phyloP scores from a whole-genome alignment of 805 yeast species.

The Hyphopichia homilentoma region DNA sequence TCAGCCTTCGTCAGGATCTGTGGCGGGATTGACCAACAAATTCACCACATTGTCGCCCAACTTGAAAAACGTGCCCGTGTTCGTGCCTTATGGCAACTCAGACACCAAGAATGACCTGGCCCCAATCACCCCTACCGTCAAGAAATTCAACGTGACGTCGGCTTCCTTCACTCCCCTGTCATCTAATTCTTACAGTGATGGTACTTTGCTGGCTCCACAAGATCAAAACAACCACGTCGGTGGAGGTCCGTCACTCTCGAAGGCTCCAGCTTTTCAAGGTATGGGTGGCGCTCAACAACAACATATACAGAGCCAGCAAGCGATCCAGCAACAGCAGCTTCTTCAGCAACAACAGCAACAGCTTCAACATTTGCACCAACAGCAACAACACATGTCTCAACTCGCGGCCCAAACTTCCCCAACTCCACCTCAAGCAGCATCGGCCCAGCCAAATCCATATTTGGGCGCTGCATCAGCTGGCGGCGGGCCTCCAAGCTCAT shows the following conservation, averaged over 20 bases:
- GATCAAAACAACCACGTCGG: conserved; percentile 12
- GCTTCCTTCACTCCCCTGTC: conserved; percentile 34
- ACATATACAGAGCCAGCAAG: conserved; percentile 14
- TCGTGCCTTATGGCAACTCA: conserved; percentile 41
- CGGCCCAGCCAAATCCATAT: conserved; percentile 18
- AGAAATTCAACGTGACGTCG: conserved; percentile 36
- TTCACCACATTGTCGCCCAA: conserved; percentile 48
- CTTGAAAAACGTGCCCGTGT: conserved; percentile 44
- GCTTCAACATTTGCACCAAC: conserved; percentile 1
- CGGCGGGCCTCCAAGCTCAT: conserved; percentile 10
- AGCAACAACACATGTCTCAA: neutral
- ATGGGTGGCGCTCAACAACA: conserved; percentile 8
- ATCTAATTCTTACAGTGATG: conserved; percentile 5
- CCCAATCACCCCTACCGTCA: conserved; percentile 5
- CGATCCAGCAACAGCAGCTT: conserved; percentile 10
- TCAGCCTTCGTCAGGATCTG: conserved; percentile 32
- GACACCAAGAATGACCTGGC: neutral
- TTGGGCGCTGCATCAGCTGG: conserved; percentile 8
- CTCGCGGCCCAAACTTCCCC: neutral
- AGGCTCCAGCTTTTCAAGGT: too few relatives aligned
- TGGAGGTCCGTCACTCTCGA: too few relatives aligned
- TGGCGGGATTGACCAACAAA: conserved; percentile 23
- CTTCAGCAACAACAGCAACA: conserved; percentile 9
- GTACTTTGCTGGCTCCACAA: conserved; percentile 5
- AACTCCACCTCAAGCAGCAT: conserved; percentile 1